Evolutionary conservation across 192 early-diverging fungal species (phyloP).

Genomic region (Cetraspora pellucida): DNA sequence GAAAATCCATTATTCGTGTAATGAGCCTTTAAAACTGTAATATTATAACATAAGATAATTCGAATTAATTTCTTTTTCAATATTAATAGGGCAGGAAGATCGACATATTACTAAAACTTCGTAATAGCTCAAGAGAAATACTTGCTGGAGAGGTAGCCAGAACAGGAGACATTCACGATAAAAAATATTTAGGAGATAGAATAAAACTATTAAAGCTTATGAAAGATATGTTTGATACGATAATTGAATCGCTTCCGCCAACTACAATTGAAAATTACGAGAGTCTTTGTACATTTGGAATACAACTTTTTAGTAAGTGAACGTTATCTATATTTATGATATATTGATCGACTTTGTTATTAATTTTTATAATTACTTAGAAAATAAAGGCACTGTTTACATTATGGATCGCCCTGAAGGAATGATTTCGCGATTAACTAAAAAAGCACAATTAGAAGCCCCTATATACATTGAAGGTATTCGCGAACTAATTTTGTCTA

Average conservation of each 20-base stretch:
- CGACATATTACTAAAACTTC: slow-evolving; percentile 5
- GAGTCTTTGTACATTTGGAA: slow-evolving; percentile 6
- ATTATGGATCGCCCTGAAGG: not conserved
- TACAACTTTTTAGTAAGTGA: slow-evolving; percentile 28
- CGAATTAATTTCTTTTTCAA: slow-evolving; percentile 10
- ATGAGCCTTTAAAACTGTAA: slow-evolving; percentile 7
- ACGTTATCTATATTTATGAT: slow-evolving; percentile 20
- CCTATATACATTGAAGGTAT: slow-evolving; percentile 15
- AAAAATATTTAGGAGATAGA: not conserved
- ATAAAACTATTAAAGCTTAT: slow-evolving; percentile 18
- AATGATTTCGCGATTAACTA: not conserved
- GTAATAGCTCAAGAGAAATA: slow-evolving; percentile 19
- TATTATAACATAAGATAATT: not conserved
- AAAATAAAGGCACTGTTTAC: slow-evolving; percentile 21
- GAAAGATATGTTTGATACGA: slow-evolving; percentile 14
- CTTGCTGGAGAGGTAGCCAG: slow-evolving; percentile 3
- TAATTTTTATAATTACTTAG: slow-evolving; percentile 11
- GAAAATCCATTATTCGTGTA: slow-evolving; percentile 5
- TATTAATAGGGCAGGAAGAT: slow-evolving; percentile 14
- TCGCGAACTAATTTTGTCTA: slow-evolving; percentile 10
- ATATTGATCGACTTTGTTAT: slow-evolving; percentile 9
- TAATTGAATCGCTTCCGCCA: slow-evolving; percentile 9
- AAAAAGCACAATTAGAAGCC: slow-evolving; percentile 14
- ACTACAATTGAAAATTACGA: slow-evolving; percentile 19
- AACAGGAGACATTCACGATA: slow-evolving; percentile 19